phyloP scores from a whole-genome alignment of 75 land plant species.

The Chamaecyparis obtusa region DNA sequence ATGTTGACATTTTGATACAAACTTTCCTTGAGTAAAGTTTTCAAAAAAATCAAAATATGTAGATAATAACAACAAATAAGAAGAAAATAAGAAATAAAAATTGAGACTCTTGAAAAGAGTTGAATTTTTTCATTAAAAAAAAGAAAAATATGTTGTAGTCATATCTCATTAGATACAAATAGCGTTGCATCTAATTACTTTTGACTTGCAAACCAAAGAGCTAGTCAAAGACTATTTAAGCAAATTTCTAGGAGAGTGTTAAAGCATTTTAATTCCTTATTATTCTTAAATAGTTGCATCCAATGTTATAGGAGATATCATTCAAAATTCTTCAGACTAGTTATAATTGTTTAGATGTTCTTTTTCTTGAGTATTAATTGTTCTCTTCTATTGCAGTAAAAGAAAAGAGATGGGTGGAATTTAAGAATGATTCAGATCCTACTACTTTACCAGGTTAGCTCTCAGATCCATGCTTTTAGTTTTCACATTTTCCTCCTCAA shows the following conservation, averaged over 20 bases:
- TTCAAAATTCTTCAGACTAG: not conserved
- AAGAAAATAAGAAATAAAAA: too few relatives aligned
- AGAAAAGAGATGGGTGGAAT: conserved; percentile 77
- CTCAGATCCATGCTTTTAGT: not conserved
- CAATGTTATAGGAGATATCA: not conserved
- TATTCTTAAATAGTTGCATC: not conserved
- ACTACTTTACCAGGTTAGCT: conserved; percentile 68
- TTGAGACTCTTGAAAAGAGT: not conserved
- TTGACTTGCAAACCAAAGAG: not conserved
- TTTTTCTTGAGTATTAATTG: not conserved
- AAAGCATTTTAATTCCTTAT: not conserved
- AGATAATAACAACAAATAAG: not conserved
- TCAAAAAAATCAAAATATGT: not conserved
- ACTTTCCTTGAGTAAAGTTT: not conserved
- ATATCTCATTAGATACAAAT: not conserved
- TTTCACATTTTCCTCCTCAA: not conserved
- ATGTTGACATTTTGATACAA: too few relatives aligned
- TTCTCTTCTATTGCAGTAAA: conserved; percentile 40
- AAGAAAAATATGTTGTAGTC: not conserved
- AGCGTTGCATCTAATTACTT: not conserved
- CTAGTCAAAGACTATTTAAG: not conserved
- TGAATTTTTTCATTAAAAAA: too few relatives aligned
- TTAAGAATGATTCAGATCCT: conserved; percentile 62
- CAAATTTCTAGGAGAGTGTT: not conserved
- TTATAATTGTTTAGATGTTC: not conserved